Conservation (phyloP, 805 yeast species). For the Pichia occidentalis region DNA sequence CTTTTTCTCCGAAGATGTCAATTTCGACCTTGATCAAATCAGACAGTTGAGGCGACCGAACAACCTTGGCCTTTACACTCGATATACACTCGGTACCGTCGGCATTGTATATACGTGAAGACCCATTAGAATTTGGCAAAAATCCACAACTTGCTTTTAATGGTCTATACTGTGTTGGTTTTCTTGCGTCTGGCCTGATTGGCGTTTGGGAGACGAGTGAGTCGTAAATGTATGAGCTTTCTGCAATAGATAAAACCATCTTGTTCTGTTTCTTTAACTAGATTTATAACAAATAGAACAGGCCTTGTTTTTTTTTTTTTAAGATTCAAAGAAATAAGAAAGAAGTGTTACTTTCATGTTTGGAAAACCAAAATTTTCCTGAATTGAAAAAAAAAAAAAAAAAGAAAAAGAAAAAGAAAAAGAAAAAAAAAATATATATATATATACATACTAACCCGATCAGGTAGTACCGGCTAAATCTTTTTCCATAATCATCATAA, state of each 20-base stretch:
- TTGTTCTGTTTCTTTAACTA: too few species aligned
- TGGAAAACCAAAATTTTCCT: too few species aligned
- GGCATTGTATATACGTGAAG: conserved; percentile 74
- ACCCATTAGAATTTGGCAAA: conserved; percentile 85
- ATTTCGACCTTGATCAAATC: conserved; percentile 68
- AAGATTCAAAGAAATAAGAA: too few species aligned
- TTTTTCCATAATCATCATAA: background rate
- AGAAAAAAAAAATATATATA: background rate
- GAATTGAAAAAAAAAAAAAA: background rate
- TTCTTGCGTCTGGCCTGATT: conserved; percentile 78
- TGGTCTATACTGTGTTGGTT: conserved; percentile 71
- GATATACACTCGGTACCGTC: conserved; percentile 94
- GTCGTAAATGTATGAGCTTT: conserved; percentile 67
- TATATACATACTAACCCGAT: too few species aligned
- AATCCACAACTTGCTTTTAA: conserved; percentile 76
- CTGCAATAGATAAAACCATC: conserved; percentile 72
- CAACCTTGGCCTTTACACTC: conserved; percentile 83
- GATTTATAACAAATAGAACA: too few species aligned
- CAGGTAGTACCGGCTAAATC: too few species aligned
- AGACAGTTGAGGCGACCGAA: conserved; percentile 33
- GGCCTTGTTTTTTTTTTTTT: too few species aligned
- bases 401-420: background rate
- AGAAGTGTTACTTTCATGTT: too few species aligned
- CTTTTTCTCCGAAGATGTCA: conserved; percentile 74
- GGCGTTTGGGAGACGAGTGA: conserved; percentile 58